A percentile compares a stretch with the other conserved stretches of the same genome.
Evolutionary conservation across 2,329 filamentous ascomycete genomes (phyloP).

Genomic region (Aspergillus luchuensis): DNA sequence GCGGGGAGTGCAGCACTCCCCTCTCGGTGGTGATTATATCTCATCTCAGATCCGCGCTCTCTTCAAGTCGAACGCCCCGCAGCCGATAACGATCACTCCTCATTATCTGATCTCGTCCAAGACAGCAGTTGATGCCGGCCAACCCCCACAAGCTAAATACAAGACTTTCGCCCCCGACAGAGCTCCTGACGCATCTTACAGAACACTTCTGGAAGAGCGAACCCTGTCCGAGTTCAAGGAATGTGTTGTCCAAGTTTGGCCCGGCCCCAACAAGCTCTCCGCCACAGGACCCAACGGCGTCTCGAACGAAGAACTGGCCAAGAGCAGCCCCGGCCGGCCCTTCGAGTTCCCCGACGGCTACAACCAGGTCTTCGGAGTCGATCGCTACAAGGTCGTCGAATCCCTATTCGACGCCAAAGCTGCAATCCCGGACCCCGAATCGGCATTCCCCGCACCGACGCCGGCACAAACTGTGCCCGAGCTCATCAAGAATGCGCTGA

Average conservation of each 20-base stretch:
- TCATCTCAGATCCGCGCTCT: conserved; percentile 83
- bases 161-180: conserved; percentile 66
- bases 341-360: conserved; percentile 98
- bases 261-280: conserved; percentile 69
- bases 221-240: conserved; percentile 97
- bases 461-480: conserved; percentile 80
- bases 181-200: conserved; percentile 69
- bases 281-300: conserved; percentile 54
- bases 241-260: conserved; percentile 92
- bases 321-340: conserved; percentile 73
- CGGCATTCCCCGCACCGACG: conserved; percentile 55
- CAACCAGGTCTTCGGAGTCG: conserved; percentile 90
- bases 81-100: conserved; percentile 74
- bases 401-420: conserved; percentile 87
- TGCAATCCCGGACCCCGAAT: conserved; percentile 58
- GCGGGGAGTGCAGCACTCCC: conserved; percentile 82
- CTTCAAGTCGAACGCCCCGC: conserved; percentile 67
- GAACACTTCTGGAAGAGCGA: conserved; percentile 83
- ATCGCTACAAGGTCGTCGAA: conserved; percentile 83
- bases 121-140: conserved; percentile 81
- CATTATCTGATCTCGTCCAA: conserved; percentile 89
- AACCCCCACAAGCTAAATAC: conserved; percentile 74
- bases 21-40: conserved; percentile 84
- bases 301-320: conserved; percentile 74
- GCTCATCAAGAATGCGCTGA: conserved; percentile 75